Evolutionary conservation across 176 grass and related monocot species (phyloP).

Genomic region (Oryza brachyantha): DNA sequence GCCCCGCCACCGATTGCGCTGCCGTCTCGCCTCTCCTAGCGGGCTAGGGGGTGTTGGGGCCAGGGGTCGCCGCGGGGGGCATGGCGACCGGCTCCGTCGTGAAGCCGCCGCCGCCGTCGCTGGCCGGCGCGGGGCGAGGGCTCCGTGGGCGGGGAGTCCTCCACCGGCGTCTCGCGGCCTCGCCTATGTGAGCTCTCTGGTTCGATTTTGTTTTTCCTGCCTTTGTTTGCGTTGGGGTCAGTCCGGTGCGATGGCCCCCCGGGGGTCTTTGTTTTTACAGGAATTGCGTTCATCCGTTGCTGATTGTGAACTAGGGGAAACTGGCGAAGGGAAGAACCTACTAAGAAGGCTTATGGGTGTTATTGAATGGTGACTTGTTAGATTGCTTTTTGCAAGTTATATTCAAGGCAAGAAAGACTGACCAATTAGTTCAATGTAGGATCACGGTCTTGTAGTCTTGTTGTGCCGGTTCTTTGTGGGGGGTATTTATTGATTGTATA

Average conservation of each 20-base stretch:
- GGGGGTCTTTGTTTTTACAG: not conserved
- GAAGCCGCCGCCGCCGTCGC: slow-evolving; percentile 23
- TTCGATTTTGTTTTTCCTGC: not conserved
- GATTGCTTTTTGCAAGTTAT: not conserved
- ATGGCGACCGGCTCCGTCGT: slow-evolving; percentile 40
- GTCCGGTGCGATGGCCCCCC: not conserved
- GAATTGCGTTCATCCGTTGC: not conserved
- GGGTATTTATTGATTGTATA: not conserved
- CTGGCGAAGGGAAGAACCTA: not conserved
- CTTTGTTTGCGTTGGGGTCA: not conserved
- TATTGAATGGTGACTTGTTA: not conserved
- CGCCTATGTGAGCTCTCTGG: slow-evolving; percentile 41
- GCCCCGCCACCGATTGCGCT: not conserved
- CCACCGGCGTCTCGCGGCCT: slow-evolving; percentile 35
- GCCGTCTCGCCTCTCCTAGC: not conserved
- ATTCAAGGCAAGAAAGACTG: not conserved
- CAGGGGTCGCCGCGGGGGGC: not conserved
- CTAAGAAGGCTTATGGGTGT: not conserved
- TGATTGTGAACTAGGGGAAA: not conserved
- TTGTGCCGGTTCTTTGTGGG: not conserved
- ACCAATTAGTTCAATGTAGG: not conserved
- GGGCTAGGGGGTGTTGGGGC: not conserved
- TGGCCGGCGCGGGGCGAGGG: slow-evolving; percentile 10
- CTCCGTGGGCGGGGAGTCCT: slow-evolving; percentile 10
- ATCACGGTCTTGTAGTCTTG: not conserved